phyloP scores from a whole-genome alignment of 257 asterid species.

The Buddleja alternifolia region DNA sequence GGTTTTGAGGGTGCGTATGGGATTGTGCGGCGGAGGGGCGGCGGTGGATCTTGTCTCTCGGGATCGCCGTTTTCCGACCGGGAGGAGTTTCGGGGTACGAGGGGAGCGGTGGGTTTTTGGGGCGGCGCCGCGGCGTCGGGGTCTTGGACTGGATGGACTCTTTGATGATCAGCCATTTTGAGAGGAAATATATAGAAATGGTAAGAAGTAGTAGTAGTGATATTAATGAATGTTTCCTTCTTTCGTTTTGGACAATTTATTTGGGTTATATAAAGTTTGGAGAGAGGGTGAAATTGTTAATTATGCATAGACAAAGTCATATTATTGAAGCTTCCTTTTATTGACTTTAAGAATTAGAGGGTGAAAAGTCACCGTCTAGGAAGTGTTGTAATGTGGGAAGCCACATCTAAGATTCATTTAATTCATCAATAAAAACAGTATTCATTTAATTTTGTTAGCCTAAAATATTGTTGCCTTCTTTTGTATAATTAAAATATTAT shows the following conservation, averaged over 20 bases:
- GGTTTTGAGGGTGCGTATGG: constrained; percentile 49
- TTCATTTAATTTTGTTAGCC: too few relatives aligned
- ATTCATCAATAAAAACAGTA: too few relatives aligned
- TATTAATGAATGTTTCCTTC: background rate
- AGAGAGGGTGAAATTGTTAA: constrained; percentile 14
- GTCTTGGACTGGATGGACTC: constrained; percentile 72
- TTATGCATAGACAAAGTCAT: constrained; percentile 26
- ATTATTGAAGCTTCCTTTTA: constrained; percentile 36
- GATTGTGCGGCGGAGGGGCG: constrained; percentile 39
- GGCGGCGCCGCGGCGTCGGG: constrained; percentile 40
- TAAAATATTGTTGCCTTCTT: background rate
- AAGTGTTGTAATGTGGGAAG: background rate
- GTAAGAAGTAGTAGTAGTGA: background rate
- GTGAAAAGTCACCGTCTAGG: constrained; percentile 37
- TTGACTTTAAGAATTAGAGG: constrained; percentile 44
- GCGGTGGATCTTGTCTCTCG: constrained; percentile 37
- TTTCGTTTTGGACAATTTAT: constrained; percentile 1
- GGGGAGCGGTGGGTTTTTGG: constrained; percentile 59
- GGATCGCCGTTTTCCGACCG: constrained; percentile 88
- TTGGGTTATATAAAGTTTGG: constrained; percentile 41
- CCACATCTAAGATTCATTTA: constrained; percentile 12
- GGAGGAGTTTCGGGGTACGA: constrained; percentile 55
- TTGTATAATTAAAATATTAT: background rate
- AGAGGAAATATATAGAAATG: background rate
- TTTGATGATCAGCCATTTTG: constrained; percentile 76